Percentiles rank a stretch among this genome's conserved stretches.
Conservation (phyloP, 163 green algal genomes). For the Volvox carteri region DNA sequence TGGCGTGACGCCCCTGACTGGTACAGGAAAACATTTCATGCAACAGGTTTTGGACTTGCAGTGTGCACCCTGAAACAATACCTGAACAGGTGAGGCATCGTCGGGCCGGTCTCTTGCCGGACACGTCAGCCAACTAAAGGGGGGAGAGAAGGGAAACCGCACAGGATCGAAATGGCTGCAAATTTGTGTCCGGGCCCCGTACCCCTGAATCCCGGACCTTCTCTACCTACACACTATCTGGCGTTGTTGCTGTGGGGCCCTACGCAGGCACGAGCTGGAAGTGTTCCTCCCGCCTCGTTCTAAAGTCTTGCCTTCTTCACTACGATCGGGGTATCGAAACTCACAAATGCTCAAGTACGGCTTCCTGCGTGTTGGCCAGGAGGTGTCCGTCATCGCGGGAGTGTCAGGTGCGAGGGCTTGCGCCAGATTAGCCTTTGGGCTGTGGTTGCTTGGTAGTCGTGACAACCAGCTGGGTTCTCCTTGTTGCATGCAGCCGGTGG, state of each 20-base stretch:
- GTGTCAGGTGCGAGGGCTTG: slow-evolving; percentile 8
- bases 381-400: slow-evolving; percentile 59
- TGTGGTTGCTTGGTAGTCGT: too few relatives aligned
- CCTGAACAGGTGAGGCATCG: slow-evolving; percentile 53
- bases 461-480: too few relatives aligned
- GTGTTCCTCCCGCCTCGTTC: slow-evolving; percentile 65
- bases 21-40: slow-evolving; percentile 64
- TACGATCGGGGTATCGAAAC: slow-evolving; percentile 62
- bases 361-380: slow-evolving; percentile 55
- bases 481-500: too few relatives aligned
- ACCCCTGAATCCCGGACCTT: too few relatives aligned
- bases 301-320: slow-evolving; percentile 54
- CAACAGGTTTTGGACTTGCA: slow-evolving; percentile 59
- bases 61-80: slow-evolving; percentile 59
- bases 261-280: slow-evolving; percentile 64
- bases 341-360: slow-evolving; percentile 61
- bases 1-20: slow-evolving; percentile 68
- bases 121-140: too few relatives aligned
- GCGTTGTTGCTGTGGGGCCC: too few relatives aligned
- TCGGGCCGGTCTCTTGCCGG: too few relatives aligned
- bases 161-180: too few relatives aligned
- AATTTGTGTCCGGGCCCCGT: too few relatives aligned
- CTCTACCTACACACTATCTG: too few relatives aligned
- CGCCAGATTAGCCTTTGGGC: too few relatives aligned
- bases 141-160: too few relatives aligned